A percentile compares a stretch with the other conserved stretches of the same genome.
Evolutionary conservation across 495 filamentous ascomycete genomes (phyloP).

Genomic region (Penicillium robsamsonii): DNA sequence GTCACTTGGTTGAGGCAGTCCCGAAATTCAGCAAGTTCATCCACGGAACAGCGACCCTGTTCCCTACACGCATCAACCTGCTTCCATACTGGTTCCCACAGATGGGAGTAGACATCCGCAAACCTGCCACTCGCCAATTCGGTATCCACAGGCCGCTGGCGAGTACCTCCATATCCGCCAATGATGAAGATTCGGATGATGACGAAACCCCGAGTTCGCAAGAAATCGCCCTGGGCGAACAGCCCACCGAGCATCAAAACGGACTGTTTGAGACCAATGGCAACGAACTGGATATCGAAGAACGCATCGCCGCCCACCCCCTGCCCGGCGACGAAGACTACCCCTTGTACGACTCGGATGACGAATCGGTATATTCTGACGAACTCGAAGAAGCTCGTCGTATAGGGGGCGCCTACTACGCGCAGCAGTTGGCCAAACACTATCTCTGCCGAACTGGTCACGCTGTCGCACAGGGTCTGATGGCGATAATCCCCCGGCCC

Average conservation of each 20-base stretch:
- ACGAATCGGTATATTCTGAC: constrained; percentile 66
- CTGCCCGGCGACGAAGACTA: constrained; percentile 65
- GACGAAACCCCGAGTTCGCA: constrained; percentile 44
- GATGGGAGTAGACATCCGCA: constrained; percentile 97
- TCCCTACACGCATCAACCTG: constrained; percentile 83
- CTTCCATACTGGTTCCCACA: constrained; percentile 97
- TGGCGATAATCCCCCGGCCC: constrained; percentile 57
- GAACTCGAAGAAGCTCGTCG: constrained; percentile 70
- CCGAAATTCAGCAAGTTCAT: constrained; percentile 99
- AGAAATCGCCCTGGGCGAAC: constrained; percentile 5
- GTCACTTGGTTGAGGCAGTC: constrained; percentile 94
- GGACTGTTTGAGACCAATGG: constrained; percentile 42
- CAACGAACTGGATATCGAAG: constrained; percentile 70
- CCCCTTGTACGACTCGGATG: constrained; percentile 88
- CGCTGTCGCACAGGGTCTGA: constrained; percentile 44
- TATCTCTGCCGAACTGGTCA: constrained; percentile 41
- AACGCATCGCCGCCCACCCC: constrained; percentile 63
- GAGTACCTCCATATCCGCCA: constrained; percentile 71
- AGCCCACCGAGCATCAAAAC: constrained; percentile 19
- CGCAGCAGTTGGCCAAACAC: constrained; percentile 52
- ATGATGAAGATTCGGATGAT: constrained; percentile 65
- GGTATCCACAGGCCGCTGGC: constrained; percentile 80
- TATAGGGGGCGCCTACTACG: constrained; percentile 70
- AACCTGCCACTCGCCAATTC: constrained; percentile 79
- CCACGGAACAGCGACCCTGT: constrained; percentile 83